These are phyloP conservation scores for Thinopyrum obtusiflorum DNA, from an alignment of 202 grass and related monocot species.

Conservation along the genomic window DNA sequence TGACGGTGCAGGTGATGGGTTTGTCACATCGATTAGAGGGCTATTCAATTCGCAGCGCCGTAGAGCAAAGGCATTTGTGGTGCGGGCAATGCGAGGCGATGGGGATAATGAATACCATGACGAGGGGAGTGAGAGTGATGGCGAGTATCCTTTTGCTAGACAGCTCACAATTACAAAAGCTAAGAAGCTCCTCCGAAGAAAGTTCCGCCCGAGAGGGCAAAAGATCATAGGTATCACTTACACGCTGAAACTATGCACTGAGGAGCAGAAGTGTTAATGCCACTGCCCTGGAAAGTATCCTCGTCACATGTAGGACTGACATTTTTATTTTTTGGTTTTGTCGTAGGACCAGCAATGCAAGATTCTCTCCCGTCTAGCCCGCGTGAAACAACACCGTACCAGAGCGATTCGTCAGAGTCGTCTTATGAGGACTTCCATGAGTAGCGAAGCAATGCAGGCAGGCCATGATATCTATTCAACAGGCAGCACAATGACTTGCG, in stretches of 20 bases:
- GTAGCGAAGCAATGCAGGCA: conserved; percentile 30
- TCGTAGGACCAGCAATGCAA: conserved; percentile 61
- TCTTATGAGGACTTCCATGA: conserved; percentile 92
- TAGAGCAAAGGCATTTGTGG: conserved; percentile 74
- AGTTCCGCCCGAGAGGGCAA: conserved; percentile 77
- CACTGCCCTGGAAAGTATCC: background rate
- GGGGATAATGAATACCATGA: conserved; percentile 76
- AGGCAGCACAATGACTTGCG: background rate
- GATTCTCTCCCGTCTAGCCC: conserved; percentile 93
- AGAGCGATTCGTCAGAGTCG: conserved; percentile 87
- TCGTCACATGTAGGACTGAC: background rate
- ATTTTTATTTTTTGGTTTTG: background rate
- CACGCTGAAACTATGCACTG: background rate
- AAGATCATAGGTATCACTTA: conserved; percentile 66
- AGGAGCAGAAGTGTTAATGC: background rate
- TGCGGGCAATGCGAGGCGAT: conserved; percentile 76
- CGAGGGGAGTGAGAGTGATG: conserved; percentile 94
- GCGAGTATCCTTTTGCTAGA: conserved; percentile 76
- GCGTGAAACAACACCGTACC: conserved; percentile 83
- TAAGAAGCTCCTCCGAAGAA: conserved; percentile 79
- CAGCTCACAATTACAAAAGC: conserved; percentile 88
- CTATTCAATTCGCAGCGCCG: conserved; percentile 90
- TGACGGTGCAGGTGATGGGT: conserved; percentile 81
- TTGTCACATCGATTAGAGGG: conserved; percentile 93
- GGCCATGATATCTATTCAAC: background rate